Percentiles rank a stretch among this genome's conserved stretches.
phyloP scores from a whole-genome alignment of 2,329 filamentous ascomycete species.

The Penicillium freii region DNA sequence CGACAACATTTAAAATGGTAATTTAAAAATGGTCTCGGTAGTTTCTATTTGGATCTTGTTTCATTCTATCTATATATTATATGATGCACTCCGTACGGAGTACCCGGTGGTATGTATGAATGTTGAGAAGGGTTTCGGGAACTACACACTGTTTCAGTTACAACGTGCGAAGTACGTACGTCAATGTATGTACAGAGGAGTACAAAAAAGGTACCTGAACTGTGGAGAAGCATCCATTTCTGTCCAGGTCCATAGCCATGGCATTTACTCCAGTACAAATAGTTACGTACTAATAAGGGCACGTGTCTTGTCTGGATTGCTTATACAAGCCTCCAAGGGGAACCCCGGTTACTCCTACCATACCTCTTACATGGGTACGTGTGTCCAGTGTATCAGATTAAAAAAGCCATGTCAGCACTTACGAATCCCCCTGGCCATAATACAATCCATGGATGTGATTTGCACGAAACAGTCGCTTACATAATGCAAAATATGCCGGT shows the following conservation, averaged over 20 bases:
- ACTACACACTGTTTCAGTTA: not conserved
- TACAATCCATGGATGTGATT: not conserved
- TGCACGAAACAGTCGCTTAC: not conserved
- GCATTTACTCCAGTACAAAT: not conserved
- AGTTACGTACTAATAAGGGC: not conserved
- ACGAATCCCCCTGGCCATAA: not conserved
- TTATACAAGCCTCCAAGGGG: not conserved
- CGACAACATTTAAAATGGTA: slow-evolving; percentile 13
- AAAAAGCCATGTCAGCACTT: not conserved
- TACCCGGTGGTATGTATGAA: too few species aligned
- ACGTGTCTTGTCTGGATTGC: not conserved
- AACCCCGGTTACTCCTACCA: not conserved
- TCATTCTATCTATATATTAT: slow-evolving; percentile 14
- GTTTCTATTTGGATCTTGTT: not conserved
- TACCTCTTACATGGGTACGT: not conserved
- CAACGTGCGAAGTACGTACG: not conserved
- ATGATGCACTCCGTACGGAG: too few species aligned
- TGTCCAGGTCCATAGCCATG: not conserved
- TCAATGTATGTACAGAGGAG: not conserved
- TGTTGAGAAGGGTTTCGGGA: slow-evolving; percentile 4
- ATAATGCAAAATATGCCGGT: not conserved
- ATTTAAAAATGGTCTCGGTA: not conserved
- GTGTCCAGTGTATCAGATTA: not conserved
- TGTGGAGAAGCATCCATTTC: slow-evolving; percentile 5
- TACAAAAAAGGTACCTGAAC: not conserved